Percentiles rank a stretch among this genome's conserved stretches.
Evolutionary conservation across 352 stramenopile species (phyloP).

Genomic region (Pilasporangium apinafurcum): DNA sequence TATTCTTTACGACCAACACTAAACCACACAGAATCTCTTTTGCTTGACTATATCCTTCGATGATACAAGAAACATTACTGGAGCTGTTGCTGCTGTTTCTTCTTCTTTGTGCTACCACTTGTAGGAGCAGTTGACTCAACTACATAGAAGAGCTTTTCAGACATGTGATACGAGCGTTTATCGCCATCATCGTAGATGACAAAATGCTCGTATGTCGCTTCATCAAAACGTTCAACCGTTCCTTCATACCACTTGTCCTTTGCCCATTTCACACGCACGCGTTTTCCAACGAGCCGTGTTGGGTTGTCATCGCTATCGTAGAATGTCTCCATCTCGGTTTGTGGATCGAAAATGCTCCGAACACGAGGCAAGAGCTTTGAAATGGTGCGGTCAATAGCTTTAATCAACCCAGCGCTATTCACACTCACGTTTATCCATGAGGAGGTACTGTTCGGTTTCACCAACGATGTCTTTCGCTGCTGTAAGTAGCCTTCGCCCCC

Average conservation of each 20-base stretch:
- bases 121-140: slow-evolving; percentile 29
- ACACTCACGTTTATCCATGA: slow-evolving; percentile 69
- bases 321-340: slow-evolving; percentile 51
- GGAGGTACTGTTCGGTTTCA: slow-evolving; percentile 83
- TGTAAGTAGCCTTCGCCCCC: slow-evolving; percentile 63
- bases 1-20: neutral
- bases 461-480: slow-evolving; percentile 65
- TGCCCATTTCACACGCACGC: slow-evolving; percentile 84
- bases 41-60: slow-evolving; percentile 1
- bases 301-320: slow-evolving; percentile 89
- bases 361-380: slow-evolving; percentile 54
- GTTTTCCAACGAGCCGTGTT: slow-evolving; percentile 71
- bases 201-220: slow-evolving; percentile 74
- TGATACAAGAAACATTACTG: neutral
- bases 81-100: too few relatives aligned
- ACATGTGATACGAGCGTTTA: slow-evolving; percentile 85
- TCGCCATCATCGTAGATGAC: slow-evolving; percentile 85
- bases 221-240: slow-evolving; percentile 67
- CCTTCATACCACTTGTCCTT: slow-evolving; percentile 89
- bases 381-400: slow-evolving; percentile 56
- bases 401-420: slow-evolving; percentile 43
- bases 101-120: slow-evolving; percentile 6
- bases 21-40: neutral
- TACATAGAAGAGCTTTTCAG: slow-evolving; percentile 85
- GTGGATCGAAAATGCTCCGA: slow-evolving; percentile 35